Base-by-base conservation (phyloP, 2,329 filamentous ascomycete species). In the Purpureocillium lavendulum region DNA sequence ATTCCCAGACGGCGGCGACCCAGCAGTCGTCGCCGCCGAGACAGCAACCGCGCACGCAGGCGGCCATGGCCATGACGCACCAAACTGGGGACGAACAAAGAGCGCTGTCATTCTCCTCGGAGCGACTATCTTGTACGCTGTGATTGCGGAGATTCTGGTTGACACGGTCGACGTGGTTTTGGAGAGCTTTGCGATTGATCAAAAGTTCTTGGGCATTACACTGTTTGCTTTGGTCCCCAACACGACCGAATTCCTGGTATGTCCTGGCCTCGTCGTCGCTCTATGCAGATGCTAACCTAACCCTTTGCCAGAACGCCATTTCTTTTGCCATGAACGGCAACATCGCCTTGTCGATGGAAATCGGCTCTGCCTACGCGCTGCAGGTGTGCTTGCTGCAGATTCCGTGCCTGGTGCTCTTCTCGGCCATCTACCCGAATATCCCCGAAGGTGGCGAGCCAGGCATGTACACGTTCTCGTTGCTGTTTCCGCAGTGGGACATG, bases 321-420 rank as follows among this genome's bases (percentile, higher is more conserved):
- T 96, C 89, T 1, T 98, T 98, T 59, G 92, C 92, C 39, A 98
- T 98, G 90, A 97, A 98, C 56, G 92, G 92, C 44, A 98, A 98
- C 61, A 97, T 98, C 61, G 92, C 92, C 0, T 69, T 98, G 14
- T 96, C 88, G 30, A 98, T 98, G 92, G 92, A 98, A 58, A 98
- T 98, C 51, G 92, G 92, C 49, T 96, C 89, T 1, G 90, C 90
- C 2, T 98, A 98, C 57, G 92, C 92, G 2, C 71, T 98, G 33
- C 92, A 98, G 62, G 92, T 98, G 36, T 96, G 90, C 57, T 73
- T 98, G 21, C 73, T 98, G 15, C 92, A 98, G 58, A 89, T 97
- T 15, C 92, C 92, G 0, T 88, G 88, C 1, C 70, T 98, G 2
- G 90, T 98, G 1, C 71, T 95, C 32, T 98, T 90, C 70, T 94